Evolutionary conservation across 73 alveolate genomes (phyloP).

Genomic region (Paramecium sonneborni): DNA sequence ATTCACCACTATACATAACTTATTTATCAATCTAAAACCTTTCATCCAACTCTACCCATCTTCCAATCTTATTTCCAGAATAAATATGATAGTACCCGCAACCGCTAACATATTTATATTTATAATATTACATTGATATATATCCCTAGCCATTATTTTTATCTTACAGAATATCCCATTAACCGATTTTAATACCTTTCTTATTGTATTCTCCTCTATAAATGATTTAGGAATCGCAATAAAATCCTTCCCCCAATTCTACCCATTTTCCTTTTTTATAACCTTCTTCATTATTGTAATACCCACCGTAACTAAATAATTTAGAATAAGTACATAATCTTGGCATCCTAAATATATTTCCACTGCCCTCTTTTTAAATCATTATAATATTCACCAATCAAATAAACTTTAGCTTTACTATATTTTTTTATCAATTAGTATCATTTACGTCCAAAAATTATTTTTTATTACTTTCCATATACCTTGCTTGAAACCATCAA

Average conservation of each 20-base stretch:
- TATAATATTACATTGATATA: neutral
- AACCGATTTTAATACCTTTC: neutral
- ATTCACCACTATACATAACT: no score
- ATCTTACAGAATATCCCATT: neutral
- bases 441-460: neutral
- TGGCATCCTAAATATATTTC: neutral
- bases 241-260: neutral
- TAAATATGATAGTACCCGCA: no score
- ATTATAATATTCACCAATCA: neutral
- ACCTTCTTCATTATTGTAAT: neutral
- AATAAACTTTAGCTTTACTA: neutral
- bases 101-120: no score
- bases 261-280: neutral
- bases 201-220: no score
- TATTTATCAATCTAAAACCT: no score
- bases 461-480: neutral
- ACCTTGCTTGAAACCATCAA: neutral
- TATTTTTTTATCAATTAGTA: neutral
- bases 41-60: no score
- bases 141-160: neutral
- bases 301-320: neutral
- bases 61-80: no score
- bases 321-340: neutral
- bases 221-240: no score
- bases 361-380: neutral